A percentile compares a stretch with the other conserved stretches of the same genome.
phyloP scores from a whole-genome alignment of 768 basidiomycete genomes.

The Hygrocybe coccinea region DNA sequence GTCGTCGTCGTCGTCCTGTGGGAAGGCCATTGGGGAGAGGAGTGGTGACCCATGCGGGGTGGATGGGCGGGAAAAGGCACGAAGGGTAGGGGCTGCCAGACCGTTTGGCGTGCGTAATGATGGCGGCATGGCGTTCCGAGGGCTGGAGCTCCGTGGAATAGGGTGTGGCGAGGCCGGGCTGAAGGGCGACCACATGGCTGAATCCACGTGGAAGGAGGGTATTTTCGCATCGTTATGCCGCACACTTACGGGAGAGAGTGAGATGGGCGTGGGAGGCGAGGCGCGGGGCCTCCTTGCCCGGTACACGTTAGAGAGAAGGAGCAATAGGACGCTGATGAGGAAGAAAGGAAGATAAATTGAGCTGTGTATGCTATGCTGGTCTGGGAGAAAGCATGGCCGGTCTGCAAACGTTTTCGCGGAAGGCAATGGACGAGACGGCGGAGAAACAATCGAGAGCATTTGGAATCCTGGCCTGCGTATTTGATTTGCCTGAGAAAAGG shows the following conservation, averaged over 20 bases:
- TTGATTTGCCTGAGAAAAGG: slow-evolving; percentile 87
- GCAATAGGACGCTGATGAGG: slow-evolving; percentile 51
- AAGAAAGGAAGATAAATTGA: slow-evolving; percentile 65
- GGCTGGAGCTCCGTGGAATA: slow-evolving; percentile 28
- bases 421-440: slow-evolving; percentile 18
- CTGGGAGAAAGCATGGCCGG: slow-evolving; percentile 72
- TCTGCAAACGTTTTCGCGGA: slow-evolving; percentile 40
- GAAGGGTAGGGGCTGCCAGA: slow-evolving; percentile 33
- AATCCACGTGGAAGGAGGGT: slow-evolving; percentile 27
- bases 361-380: slow-evolving; percentile 77
- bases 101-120: slow-evolving; percentile 40
- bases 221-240: slow-evolving; percentile 18
- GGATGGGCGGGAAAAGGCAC: slow-evolving; percentile 38
- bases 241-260: slow-evolving; percentile 29
- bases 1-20: slow-evolving; percentile 46
- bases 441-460: slow-evolving; percentile 70
- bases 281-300: slow-evolving; percentile 35
- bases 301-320: slow-evolving; percentile 31
- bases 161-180: slow-evolving; percentile 24
- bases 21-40: slow-evolving; percentile 31
- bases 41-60: slow-evolving; percentile 41
- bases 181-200: slow-evolving; percentile 43
- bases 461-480: slow-evolving; percentile 84
- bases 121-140: slow-evolving; percentile 34
- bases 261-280: slow-evolving; percentile 26